Evolutionary conservation across 495 filamentous ascomycete genomes (phyloP).

Genomic region (Aspergillus sclerotioniger): DNA sequence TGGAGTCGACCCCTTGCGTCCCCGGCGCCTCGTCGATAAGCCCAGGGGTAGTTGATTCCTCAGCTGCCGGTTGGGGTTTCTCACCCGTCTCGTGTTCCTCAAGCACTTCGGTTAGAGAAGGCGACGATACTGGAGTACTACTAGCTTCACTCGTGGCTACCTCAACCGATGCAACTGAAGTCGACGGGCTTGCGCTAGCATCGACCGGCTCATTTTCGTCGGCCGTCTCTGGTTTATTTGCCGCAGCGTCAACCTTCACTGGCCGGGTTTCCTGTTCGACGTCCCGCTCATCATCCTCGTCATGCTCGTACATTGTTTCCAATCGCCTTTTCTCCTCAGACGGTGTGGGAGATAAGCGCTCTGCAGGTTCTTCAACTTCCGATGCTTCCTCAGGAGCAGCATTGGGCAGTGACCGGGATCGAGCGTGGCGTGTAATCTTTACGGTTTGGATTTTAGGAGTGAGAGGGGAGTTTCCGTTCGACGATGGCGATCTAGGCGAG

Average conservation of each 20-base stretch:
- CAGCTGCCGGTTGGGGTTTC: conserved; percentile 30
- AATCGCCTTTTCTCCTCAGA: conserved; percentile 34
- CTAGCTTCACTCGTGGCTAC: conserved; percentile 21
- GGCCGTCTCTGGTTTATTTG: conserved; percentile 15
- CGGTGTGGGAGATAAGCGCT: conserved; percentile 28
- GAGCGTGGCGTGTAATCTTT: conserved; percentile 38
- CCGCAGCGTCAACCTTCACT: background rate
- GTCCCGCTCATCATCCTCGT: conserved; percentile 31
- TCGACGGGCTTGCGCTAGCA: conserved; percentile 19
- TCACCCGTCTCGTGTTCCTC: conserved; percentile 39
- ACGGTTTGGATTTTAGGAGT: conserved; percentile 23
- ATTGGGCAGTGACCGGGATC: conserved; percentile 55
- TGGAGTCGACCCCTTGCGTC: conserved; percentile 35
- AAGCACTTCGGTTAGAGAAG: conserved; percentile 32
- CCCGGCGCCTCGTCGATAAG: conserved; percentile 11
- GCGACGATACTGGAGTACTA: conserved; percentile 23
- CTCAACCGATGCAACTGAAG: conserved; percentile 11
- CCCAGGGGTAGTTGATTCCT: no score
- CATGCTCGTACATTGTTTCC: conserved; percentile 47
- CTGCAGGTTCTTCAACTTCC: conserved; percentile 18
- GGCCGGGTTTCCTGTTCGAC: background rate
- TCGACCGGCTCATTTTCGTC: conserved; percentile 13
- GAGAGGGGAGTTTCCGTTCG: conserved; percentile 30
- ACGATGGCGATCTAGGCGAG: conserved; percentile 34
- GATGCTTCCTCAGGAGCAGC: conserved; percentile 27